phyloP scores from a whole-genome alignment of 148 eudicot species.

The Vaccinium vitisidaea region DNA sequence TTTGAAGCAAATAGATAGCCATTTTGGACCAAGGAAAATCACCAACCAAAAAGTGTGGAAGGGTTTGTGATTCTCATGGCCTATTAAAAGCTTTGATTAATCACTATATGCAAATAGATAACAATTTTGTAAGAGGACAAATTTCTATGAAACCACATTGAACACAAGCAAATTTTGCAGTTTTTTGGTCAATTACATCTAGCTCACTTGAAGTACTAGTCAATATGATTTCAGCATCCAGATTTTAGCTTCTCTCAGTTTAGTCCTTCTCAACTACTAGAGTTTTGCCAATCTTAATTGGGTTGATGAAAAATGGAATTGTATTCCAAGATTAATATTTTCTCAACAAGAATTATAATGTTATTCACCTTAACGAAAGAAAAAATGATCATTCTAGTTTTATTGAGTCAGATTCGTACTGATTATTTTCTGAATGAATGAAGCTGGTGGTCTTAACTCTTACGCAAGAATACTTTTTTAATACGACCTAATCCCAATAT shows the following conservation, averaged over 20 bases:
- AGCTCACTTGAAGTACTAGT: background rate
- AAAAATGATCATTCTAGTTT: background rate
- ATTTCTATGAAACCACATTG: background rate
- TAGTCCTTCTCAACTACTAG: background rate
- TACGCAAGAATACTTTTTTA: too few species aligned
- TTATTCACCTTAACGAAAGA: background rate
- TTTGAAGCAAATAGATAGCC: background rate
- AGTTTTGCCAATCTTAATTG: background rate
- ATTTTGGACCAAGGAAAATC: background rate
- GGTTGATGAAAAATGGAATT: background rate
- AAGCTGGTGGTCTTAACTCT: too few species aligned
- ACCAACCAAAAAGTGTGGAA: background rate
- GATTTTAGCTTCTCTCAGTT: background rate
- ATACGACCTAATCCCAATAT: too few species aligned
- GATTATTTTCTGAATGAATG: too few species aligned
- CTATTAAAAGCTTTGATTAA: too few species aligned
- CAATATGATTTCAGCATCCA: background rate
- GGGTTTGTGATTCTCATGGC: background rate
- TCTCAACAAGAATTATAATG: too few species aligned
- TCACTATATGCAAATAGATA: background rate
- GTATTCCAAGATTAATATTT: background rate
- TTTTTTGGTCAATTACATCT: background rate
- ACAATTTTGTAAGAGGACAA: background rate
- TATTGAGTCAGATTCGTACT: background rate
- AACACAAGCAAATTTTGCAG: background rate